phyloP scores from a whole-genome alignment of 331 rosid genomes.

The Arachis monticola region DNA sequence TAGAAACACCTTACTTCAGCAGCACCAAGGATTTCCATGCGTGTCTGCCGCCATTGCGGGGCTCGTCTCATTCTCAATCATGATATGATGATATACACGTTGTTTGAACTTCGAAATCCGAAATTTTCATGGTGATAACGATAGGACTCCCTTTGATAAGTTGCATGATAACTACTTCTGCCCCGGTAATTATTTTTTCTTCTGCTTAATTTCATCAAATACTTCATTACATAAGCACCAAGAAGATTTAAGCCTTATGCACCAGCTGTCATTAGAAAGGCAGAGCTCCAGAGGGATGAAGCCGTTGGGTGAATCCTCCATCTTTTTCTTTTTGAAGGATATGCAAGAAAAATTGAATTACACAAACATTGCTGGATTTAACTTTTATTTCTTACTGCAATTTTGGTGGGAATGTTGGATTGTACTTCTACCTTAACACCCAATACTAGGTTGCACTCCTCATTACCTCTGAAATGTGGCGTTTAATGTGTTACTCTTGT shows the following conservation, averaged over 20 bases:
- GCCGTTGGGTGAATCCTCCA: constrained; percentile 65
- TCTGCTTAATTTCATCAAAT: not conserved
- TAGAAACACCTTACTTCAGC: constrained; percentile 36
- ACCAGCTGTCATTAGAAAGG: constrained; percentile 52
- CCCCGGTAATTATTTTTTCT: constrained; percentile 55
- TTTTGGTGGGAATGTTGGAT: constrained; percentile 74
- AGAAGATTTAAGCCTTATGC: constrained; percentile 72
- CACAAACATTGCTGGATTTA: too few species aligned
- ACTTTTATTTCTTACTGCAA: constrained; percentile 58
- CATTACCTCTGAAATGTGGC: not conserved
- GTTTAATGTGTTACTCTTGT: not conserved
- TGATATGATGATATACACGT: not conserved
- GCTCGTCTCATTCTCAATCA: constrained; percentile 13
- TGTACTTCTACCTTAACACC: constrained; percentile 73
- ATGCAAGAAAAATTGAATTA: too few species aligned
- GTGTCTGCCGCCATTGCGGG: constrained; percentile 97
- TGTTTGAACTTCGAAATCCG: not conserved
- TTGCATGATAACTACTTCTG: constrained; percentile 74
- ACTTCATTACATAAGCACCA: constrained; percentile 42
- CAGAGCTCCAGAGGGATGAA: constrained; percentile 66
- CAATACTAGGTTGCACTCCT: constrained; percentile 38
- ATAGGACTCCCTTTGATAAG: constrained; percentile 81
- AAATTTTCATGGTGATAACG: constrained; percentile 35
- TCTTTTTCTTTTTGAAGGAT: not conserved
- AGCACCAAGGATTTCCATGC: constrained; percentile 76